Evolutionary conservation across 1,284 basidiomycete genomes (phyloP).

Genomic region (Cryptococcus sp.): DNA sequence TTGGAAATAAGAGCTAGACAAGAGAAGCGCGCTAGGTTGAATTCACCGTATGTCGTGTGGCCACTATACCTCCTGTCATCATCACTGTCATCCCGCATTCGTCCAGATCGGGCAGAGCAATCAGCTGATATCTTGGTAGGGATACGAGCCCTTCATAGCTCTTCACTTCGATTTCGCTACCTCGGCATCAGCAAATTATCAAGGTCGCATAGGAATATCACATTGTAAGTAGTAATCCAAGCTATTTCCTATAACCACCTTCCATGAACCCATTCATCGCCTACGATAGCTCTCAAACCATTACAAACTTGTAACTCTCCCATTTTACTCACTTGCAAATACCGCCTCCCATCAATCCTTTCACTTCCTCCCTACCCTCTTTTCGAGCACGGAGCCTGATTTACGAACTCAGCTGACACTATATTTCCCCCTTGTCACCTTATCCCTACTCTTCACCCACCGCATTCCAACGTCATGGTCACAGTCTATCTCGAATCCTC

Average conservation of each 20-base stretch:
- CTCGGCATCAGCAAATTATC: too few relatives aligned
- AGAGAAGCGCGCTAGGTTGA: not conserved
- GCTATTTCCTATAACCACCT: too few relatives aligned
- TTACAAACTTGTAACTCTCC: not conserved
- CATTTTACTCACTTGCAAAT: not conserved
- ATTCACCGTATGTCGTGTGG: not conserved
- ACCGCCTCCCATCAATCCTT: constrained; percentile 3
- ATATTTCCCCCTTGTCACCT: constrained; percentile 1
- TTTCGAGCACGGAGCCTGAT: not conserved
- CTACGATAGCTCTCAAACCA: too few relatives aligned
- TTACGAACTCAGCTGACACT: not conserved
- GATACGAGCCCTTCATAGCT: too few relatives aligned
- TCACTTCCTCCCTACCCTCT: constrained; percentile 3
- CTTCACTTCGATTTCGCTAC: too few relatives aligned
- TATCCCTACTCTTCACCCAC: not conserved
- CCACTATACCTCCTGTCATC: not conserved
- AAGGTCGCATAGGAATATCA: too few relatives aligned
- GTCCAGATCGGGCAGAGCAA: too few relatives aligned
- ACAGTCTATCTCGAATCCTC: constrained; percentile 2
- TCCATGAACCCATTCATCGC: too few relatives aligned
- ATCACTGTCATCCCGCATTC: too few relatives aligned
- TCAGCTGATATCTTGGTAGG: too few relatives aligned
- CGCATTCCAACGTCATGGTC: not conserved
- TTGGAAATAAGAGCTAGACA: not conserved
- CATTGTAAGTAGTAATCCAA: too few relatives aligned